phyloP scores from a whole-genome alignment of 768 basidiomycete species.

The Coprinopsis marcescibilis region DNA sequence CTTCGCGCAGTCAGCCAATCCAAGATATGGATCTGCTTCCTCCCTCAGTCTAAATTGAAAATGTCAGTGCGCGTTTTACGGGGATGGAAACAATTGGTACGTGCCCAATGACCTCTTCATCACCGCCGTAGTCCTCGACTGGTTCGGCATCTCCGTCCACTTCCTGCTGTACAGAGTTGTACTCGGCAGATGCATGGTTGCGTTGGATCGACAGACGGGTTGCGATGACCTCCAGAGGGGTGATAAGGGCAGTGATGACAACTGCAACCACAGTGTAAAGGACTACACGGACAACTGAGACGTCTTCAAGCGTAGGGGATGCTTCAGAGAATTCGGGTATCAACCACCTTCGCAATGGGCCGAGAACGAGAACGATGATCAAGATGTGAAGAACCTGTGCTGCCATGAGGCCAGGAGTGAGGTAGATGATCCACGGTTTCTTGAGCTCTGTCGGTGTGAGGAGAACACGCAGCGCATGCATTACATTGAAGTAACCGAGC shows the following conservation, averaged over 20 bases:
- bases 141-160: conserved; percentile 61
- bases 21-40: conserved; percentile 75
- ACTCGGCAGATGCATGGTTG: conserved; percentile 72
- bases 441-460: conserved; percentile 78
- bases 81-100: conserved; percentile 16
- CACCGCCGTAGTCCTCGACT: conserved; percentile 55
- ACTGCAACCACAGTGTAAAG: conserved; percentile 54
- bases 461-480: conserved; percentile 59
- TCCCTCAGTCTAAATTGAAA: conserved; percentile 49
- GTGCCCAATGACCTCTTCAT: conserved; percentile 84
- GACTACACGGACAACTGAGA: conserved; percentile 44
- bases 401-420: conserved; percentile 70
- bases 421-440: conserved; percentile 73
- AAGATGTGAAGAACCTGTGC: conserved; percentile 46
- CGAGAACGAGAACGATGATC: conserved; percentile 42
- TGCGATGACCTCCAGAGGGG: conserved; percentile 76
- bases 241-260: conserved; percentile 52
- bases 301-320: conserved; percentile 29
- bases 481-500: conserved; percentile 55
- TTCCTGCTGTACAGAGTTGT: conserved; percentile 70
- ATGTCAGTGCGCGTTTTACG: conserved; percentile 7
- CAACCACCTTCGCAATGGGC: conserved; percentile 41
- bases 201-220: conserved; percentile 79
- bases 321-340: conserved; percentile 34
- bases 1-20: conserved; percentile 70